Base-by-base conservation (phyloP, 176 grass and related monocot genomes). In the Oryza australiensis region DNA sequence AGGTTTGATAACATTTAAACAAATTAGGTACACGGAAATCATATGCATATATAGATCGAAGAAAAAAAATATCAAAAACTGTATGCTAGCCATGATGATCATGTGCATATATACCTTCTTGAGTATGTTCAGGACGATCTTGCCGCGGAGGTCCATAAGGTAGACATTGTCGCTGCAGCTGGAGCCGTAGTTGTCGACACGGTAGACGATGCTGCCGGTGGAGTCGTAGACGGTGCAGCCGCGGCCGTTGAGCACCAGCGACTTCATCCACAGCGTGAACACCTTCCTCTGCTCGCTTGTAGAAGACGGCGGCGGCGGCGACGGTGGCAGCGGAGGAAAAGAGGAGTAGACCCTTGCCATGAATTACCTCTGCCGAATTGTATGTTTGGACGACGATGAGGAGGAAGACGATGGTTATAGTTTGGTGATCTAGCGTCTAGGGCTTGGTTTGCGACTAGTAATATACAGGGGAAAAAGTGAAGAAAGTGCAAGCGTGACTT, bases 171-270 rank as follows among this genome's bases (percentile, higher is more conserved):
- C 60, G 32, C 70, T 71, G 57, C 87, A 86, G 26, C 74, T 86
- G 85, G 85, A 84, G 38, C 72, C 78, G 35, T 95, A 95, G 74
- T 90, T 95, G 71, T 95, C 90, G 37, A 95, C 90, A n/a, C 93
- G 82, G 75, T 94, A 94, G 28, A 72, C 80, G 34, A 94, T 86
- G 22, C 15, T 26, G 73, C 93, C 93, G 75, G 79, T 71, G 55
- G 93, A 90, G 83, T 95, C 83, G 67, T 90, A 95, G 13, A 90
- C 86, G 60, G 93, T 86, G 84, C 93, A 92, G 16, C 87, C 93
- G 4, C 82, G 89, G 5, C 87, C 71, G 68, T 88, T 90, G 64
- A 95, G 51, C 60, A 92, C 90, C 66, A 90, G 86, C 34, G 90
- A 95, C 77, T 90, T 92, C 62, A 95, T 75, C 85, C 93, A 95